A percentile compares a stretch with the other conserved stretches of the same genome.
Evolutionary conservation across 2,329 filamentous ascomycete genomes (phyloP).

Genomic region (Xylariaceae sp.): DNA sequence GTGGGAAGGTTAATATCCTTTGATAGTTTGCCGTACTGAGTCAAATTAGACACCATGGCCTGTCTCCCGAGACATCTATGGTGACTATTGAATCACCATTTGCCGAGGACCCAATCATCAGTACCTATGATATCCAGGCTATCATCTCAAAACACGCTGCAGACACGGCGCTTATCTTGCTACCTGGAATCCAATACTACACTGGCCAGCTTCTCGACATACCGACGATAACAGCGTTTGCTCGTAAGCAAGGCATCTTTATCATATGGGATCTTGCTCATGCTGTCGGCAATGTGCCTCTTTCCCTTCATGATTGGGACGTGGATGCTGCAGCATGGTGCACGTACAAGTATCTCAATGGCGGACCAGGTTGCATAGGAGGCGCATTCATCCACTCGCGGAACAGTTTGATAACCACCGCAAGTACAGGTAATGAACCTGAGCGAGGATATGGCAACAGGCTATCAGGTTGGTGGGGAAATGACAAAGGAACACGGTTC

Average conservation of each 20-base stretch:
- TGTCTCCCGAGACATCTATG: slow-evolving; percentile 69
- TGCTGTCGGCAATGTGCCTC: slow-evolving; percentile 75
- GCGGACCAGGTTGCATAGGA: slow-evolving; percentile 75
- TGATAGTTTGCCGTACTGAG: slow-evolving; percentile 76
- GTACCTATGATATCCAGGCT: slow-evolving; percentile 69
- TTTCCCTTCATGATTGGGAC: slow-evolving; percentile 76
- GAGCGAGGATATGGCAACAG: slow-evolving; percentile 55
- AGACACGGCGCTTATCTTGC: slow-evolving; percentile 71
- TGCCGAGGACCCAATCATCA: slow-evolving; percentile 58
- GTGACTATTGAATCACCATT: slow-evolving; percentile 67
- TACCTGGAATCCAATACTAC: slow-evolving; percentile 82
- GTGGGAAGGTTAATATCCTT: slow-evolving; percentile 15
- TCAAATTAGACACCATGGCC: slow-evolving; percentile 72
- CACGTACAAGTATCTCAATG: slow-evolving; percentile 83
- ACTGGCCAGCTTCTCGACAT: slow-evolving; percentile 81
- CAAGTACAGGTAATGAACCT: slow-evolving; percentile 41
- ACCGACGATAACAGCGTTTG: slow-evolving; percentile 71
- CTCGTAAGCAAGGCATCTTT: slow-evolving; percentile 68
- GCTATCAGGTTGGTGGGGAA: slow-evolving; percentile 83
- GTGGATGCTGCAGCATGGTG: slow-evolving; percentile 83
- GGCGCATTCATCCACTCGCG: slow-evolving; percentile 75
- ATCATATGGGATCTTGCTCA: slow-evolving; percentile 85
- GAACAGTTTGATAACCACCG: slow-evolving; percentile 55
- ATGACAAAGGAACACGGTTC: slow-evolving; percentile 71
- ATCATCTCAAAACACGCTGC: slow-evolving; percentile 70